Evolutionary conservation across 495 filamentous ascomycete genomes (phyloP), one percentile per base, ranked within the genome.

Genomic region (Penicillium arizonense): DNA sequence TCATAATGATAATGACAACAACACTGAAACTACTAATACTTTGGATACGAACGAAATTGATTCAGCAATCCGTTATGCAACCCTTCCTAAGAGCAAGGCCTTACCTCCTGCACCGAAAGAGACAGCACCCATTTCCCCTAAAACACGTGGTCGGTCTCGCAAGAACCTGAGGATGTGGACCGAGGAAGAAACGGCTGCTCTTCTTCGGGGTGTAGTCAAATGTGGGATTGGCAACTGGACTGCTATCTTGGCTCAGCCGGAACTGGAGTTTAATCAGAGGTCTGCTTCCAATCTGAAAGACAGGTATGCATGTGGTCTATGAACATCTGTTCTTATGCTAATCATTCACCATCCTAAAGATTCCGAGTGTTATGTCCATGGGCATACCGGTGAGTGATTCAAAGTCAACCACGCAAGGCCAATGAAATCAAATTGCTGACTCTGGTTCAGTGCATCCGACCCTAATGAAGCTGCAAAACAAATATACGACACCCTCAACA

Each of bases 151-250:
- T 30, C 71, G 74, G 33, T 76, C 74, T 5, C 72, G 74, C 44
- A 77, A 72, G 44, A 77, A 76, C 34, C 18, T 77, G 54, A 80
- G 78, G 49, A 87, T 83, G 57, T 96, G 91, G 91, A 86, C 85
- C 0, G 86, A 94, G 44, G 84, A 91, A 59, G 91, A 96, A 64
- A 95, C 90, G 2, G 82, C 84, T 21, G 79, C 87, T 47, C 71
- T 96, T 10, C 67, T 95, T 24, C 76, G 84, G 47, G 91, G 90
- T 2, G 90, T 95, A 14, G 77, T 83, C 36, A 87, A 85, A 52
- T 89, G 91, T 65, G 91, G 91, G 0, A 86, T 95, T 47, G 91
- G 91, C 16, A 90, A 84, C 62, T 96, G 91, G 91, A 94, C 87
- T 34, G 82, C 82, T 38, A 95, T 96, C 13, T 67, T 94, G n/a